Evolutionary conservation across 441 rosid species (phyloP).

Genomic region (Isatis lusitanica): DNA sequence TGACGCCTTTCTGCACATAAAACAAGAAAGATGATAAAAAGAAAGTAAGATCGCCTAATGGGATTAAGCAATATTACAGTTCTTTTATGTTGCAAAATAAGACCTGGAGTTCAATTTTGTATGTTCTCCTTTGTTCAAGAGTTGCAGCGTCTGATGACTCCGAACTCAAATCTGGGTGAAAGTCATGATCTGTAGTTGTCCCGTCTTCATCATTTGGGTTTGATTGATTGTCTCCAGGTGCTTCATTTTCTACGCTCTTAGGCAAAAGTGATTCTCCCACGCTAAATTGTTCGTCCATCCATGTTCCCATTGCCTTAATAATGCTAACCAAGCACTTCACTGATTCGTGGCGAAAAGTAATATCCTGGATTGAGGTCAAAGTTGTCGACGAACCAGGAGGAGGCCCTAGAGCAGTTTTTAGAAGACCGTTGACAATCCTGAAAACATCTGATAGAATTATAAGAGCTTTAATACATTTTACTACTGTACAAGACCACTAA

Average conservation of each 20-base stretch:
- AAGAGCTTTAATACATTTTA: slow-evolving; percentile 76
- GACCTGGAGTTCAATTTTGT: slow-evolving; percentile 97
- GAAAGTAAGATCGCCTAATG: not conserved
- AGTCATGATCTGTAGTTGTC: slow-evolving; percentile 58
- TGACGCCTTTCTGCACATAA: slow-evolving; percentile 82
- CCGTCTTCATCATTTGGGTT: slow-evolving; percentile 69
- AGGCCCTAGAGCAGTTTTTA: slow-evolving; percentile 97
- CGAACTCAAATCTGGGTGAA: slow-evolving; percentile 62
- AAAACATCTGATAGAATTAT: slow-evolving; percentile 94
- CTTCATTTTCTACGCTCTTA: slow-evolving; percentile 59
- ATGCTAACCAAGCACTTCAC: slow-evolving; percentile 93
- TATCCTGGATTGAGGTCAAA: slow-evolving; percentile 81
- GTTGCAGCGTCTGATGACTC: slow-evolving; percentile 85
- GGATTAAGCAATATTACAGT: slow-evolving; percentile 8
- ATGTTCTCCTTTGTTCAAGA: slow-evolving; percentile 91
- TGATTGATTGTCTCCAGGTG: slow-evolving; percentile 51
- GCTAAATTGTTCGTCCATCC: slow-evolving; percentile 90
- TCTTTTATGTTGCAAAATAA: slow-evolving; percentile 23
- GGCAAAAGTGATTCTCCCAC: slow-evolving; percentile 57
- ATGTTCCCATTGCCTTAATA: slow-evolving; percentile 86
- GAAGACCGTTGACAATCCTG: slow-evolving; percentile 99
- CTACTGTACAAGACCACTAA: slow-evolving; percentile 28
- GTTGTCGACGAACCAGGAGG: slow-evolving; percentile 91
- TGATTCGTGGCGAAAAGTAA: slow-evolving; percentile 92
- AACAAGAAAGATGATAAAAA: slow-evolving; percentile 39